Base-by-base conservation (phyloP, 352 stramenopile genomes). In the Elongisporangium anandrum region DNA sequence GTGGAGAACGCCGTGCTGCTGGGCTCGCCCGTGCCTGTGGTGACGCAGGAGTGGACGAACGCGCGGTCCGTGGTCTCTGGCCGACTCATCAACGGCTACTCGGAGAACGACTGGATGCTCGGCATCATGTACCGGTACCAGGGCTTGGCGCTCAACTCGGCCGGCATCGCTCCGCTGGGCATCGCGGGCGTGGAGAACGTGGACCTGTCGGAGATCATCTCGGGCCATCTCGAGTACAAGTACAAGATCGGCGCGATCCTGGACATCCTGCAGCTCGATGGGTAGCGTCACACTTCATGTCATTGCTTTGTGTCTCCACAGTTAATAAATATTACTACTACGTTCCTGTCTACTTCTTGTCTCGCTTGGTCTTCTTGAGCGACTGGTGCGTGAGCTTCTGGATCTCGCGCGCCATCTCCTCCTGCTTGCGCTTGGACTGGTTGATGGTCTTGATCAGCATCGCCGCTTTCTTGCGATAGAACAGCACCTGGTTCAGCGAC, bases 51-150 rank as follows among this genome's bases (percentile, higher is more conserved):
- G 20, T 98, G 90, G 90, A 61, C 70, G 19, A 79, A 71, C 29
- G 86, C 78, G 6, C 69, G 85, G 6, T 58, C 73, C 54, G 66
- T 97, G 15, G 88, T 97, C 4, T 85, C 90, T 3, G 87, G 89
- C 1, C 75, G 92, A 22, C 60, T 97, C 0, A 92, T 98, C 65
- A 98, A 98, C 63, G 88, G 89, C 17, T 98, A 92, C 65, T 94
- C 79, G 0, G 77, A 87, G 22, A 90, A 92, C 51, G 92, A 98
- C 73, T 93, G 85, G 76, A 96, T 97, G 80, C 75, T 98, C 20
- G 82, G 80, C 17, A 68, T 97, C 45, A 92, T 98, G 75, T 98
- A 97, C 63, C 79, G 90, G 9, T 92, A 92, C 54, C 85, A 95
- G 52, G 81, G 82, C 23, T 95, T 79, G 85, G 68, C 84, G 17